A percentile compares a stretch with the other conserved stretches of the same genome.
Conservation (phyloP, 1,284 basidiomycete species). For the Sanguinoderma infundibulare region DNA sequence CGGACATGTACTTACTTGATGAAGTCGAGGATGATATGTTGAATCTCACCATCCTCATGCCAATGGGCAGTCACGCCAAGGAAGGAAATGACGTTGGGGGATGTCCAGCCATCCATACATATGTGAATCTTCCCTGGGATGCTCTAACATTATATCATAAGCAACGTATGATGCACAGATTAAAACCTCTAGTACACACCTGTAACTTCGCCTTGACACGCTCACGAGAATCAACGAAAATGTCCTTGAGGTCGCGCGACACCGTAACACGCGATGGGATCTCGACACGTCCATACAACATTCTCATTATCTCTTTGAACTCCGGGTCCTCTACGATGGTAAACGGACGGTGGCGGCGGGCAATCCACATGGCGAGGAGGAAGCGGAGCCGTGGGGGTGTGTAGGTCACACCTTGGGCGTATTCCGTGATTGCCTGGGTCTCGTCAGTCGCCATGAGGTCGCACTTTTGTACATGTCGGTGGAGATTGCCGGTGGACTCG, state of each 20-base stretch:
- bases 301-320: constrained; percentile 18
- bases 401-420: background rate
- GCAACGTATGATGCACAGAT: too few relatives aligned
- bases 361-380: constrained; percentile 1
- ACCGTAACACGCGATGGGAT: constrained; percentile 19
- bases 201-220: constrained; percentile 11
- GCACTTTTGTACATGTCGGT: background rate
- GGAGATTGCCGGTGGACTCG: background rate
- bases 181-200: too few relatives aligned
- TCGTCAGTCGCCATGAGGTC: background rate
- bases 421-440: background rate
- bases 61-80: constrained; percentile 20
- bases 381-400: background rate
- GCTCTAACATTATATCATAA: too few relatives aligned
- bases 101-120: constrained; percentile 9
- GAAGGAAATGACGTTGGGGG: constrained; percentile 21
- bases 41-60: constrained; percentile 12
- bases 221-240: constrained; percentile 12
- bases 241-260: constrained; percentile 19
- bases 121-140: too few relatives aligned
- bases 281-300: constrained; percentile 17
- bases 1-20: constrained; percentile 9
- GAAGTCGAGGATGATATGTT: constrained; percentile 22
- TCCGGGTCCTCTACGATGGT: constrained; percentile 21
- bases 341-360: constrained; percentile 19